Base-by-base conservation (phyloP, 2,329 filamentous ascomycete genomes). In the Stagonosporopsis chrysanthemi region DNA sequence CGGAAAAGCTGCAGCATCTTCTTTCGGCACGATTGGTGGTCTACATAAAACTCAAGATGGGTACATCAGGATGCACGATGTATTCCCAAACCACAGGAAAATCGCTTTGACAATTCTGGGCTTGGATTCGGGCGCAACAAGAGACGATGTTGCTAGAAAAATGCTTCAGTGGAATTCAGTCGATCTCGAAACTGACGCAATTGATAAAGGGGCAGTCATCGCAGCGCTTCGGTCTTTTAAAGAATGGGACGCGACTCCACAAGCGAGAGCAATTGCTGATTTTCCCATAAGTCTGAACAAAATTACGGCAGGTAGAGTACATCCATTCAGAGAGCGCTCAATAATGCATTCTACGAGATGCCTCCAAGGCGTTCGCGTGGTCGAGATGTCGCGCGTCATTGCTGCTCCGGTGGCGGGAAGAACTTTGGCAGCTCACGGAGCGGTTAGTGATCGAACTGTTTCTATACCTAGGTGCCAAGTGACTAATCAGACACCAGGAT, bases 41-140 rank as follows among this genome's bases (percentile, higher is more conserved):
- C 63, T 86, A 0, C 80, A 87, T 63, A 75, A 75, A 49, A 80
- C 83, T 0, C 68, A 70, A 0, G 83, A 86, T 56, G 84, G 83
- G 1, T 74, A 82, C 46, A 79, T 87, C 2, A 78, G 84, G 2
- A 79, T 86, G 42, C 84, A 87, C 58, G 84, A 86, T 51, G 68
- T 68, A 0, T 86, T 86, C 52, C 76, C 79, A 0, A 79, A 85
- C 47, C 84, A 87, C 56, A 76, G 78, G 0, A 26, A 73, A 2
- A 81, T 79, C 3, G 77, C 80, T 0, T 68, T 82, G 3, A 56
- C 68, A 2, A 70, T 86, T 0, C 71, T 87, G 0, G 78, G 77
- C 0, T 66, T 83, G 5, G 42, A 67, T 0, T 50, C 55, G 0
- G 58, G 62, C 24, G 74, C 78, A 2, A 73, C 65, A 8, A 75